Base-by-base conservation (phyloP, 164 flowering plant species). In the Annona squamosa region DNA sequence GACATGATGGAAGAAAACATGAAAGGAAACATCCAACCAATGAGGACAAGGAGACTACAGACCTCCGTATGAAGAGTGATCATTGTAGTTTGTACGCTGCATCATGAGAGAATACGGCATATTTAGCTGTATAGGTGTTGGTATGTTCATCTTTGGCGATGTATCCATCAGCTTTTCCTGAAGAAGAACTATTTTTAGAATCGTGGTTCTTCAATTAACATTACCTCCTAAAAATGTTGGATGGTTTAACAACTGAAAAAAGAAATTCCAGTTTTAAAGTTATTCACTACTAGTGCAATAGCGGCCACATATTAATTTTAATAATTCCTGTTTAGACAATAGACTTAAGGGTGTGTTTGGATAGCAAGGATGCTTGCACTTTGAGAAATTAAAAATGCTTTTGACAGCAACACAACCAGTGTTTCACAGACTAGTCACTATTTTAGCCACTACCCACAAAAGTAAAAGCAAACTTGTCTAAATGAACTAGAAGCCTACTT, bases 121-220 rank as follows among this genome's bases (percentile, higher is more conserved):
- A 69, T 81, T 82, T 12, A 68, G 75, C 17, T 82, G 81, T 56
- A 82, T 81, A 80, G 72, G 73, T 70, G 84, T 76, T 64, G 83
- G 75, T 48, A 79, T 44, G 71, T 67, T 87, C 69, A 75, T 74
- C 80, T 84, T 89, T 66, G 87, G 81, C 37, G 91, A 80, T 71
- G 88, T 82, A 71, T 87, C 96, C 77, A 79, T 77, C 70, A 81
- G 74, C 80, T 84, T 93, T 79, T 93, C 94, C 97, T 91, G 89
- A 79, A 82, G 46, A 87, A 79, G 79, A 61, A 84, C 61, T 79
- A 83, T 26, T 76, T 75, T 86, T 77, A 81, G 77, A 78, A 81
- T 79, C 77, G 46, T 70, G 75, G 72, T 52, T 52, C 59, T 52
- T 78, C 71, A 73, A 77, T 74, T 76, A 79, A 80, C 74, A 74